These are phyloP conservation scores for Hygrophorus pudorinus DNA, from an alignment of 768 basidiomycete genomes.

Conservation along the genomic window DNA sequence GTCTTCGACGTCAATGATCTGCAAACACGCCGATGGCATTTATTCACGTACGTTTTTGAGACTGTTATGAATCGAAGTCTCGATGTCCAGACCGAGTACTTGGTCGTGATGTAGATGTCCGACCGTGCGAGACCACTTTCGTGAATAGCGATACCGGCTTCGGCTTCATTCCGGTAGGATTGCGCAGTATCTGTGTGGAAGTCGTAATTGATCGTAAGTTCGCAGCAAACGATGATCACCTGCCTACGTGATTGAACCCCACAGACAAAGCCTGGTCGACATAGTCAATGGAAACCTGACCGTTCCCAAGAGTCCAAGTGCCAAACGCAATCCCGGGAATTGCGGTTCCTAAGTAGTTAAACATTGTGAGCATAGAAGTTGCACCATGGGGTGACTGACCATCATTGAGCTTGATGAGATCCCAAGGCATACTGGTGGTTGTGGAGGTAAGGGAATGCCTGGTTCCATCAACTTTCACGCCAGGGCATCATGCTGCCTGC, in stretches of 20 bases:
- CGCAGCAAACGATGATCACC: conserved; percentile 9
- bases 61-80: conserved; percentile 46
- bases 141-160: conserved; percentile 41
- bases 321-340: conserved; percentile 51
- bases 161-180: conserved; percentile 47
- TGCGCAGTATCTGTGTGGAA: conserved; percentile 49
- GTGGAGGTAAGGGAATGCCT: neutral
- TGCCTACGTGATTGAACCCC: conserved; percentile 57
- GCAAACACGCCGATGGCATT: too few relatives aligned
- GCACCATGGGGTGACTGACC: conserved; percentile 25
- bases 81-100: conserved; percentile 50
- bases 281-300: conserved; percentile 37
- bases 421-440: conserved; percentile 45
- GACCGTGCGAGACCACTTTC: conserved; percentile 48
- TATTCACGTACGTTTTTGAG: conserved; percentile 39
- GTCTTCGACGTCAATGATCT: neutral
- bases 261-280: conserved; percentile 54
- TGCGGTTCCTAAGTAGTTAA: conserved; percentile 26
- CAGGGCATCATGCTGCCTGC: too few relatives aligned
- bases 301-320: conserved; percentile 56
- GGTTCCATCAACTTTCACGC: too few relatives aligned
- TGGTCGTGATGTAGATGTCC: conserved; percentile 58
- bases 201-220: neutral
- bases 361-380: neutral
- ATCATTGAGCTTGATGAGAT: conserved; percentile 47